Percentiles rank a stretch among this genome's conserved stretches.
Evolutionary conservation across 2,329 filamentous ascomycete species (phyloP).

Genomic region (Neodidymelliopsis sp.): DNA sequence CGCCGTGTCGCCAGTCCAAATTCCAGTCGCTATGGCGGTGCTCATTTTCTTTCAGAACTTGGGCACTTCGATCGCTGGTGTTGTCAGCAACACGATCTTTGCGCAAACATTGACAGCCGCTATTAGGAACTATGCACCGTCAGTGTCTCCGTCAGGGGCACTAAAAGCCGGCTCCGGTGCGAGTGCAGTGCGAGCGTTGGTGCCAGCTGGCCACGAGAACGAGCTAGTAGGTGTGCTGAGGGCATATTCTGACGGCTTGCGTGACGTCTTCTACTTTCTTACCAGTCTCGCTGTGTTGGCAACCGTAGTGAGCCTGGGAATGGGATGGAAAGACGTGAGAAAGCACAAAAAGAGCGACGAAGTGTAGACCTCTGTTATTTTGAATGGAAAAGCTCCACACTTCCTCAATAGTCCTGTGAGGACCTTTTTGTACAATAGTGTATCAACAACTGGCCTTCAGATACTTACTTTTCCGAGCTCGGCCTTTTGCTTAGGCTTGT

Average conservation of each 20-base stretch:
- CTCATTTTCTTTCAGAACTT: constrained; percentile 50
- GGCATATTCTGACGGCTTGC: constrained; percentile 34
- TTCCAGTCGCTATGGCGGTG: constrained; percentile 42
- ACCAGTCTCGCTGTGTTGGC: constrained; percentile 20
- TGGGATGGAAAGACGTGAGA: constrained; percentile 38
- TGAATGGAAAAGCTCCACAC: no score
- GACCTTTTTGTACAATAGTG: no score
- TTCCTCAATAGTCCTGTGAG: no score
- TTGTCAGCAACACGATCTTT: constrained; percentile 41
- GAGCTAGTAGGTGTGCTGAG: constrained; percentile 31
- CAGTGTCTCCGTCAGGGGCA: constrained; percentile 28
- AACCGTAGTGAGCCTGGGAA: constrained; percentile 25
- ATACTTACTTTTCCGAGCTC: no score
- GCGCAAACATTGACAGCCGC: constrained; percentile 28
- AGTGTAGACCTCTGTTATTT: neutral
- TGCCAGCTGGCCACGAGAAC: constrained; percentile 20
- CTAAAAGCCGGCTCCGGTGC: constrained; percentile 36
- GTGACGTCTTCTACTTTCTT: constrained; percentile 37
- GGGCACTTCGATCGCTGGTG: constrained; percentile 38
- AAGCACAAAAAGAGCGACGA: neutral
- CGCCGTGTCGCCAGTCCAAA: constrained; percentile 31
- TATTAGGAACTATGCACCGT: constrained; percentile 32
- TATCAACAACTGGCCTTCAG: no score
- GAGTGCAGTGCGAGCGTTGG: constrained; percentile 29
- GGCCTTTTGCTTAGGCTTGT: no score